Evolutionary conservation across 2,329 filamentous ascomycete genomes (phyloP).

Genomic region (Rosellinia necatrix): DNA sequence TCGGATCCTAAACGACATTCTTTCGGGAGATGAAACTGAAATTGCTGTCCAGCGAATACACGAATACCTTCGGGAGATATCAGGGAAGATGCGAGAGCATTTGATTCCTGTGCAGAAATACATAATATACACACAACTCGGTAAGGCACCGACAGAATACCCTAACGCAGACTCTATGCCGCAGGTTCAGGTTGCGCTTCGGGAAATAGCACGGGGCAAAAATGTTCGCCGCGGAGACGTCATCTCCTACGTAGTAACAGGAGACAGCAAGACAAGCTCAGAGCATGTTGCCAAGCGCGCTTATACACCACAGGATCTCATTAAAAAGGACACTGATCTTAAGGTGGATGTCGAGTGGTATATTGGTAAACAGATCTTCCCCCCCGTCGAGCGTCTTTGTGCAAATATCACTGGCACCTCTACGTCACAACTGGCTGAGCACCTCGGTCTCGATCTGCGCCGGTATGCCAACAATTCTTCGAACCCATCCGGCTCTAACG

Average conservation of each 20-base stretch:
- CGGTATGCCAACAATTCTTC: constrained; percentile 75
- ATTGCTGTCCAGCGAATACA: constrained; percentile 87
- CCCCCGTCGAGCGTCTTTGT: constrained; percentile 95
- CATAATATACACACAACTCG: constrained; percentile 96
- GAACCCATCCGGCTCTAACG: constrained; percentile 51
- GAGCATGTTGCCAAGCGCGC: constrained; percentile 86
- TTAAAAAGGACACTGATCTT: constrained; percentile 75
- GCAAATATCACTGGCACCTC: constrained; percentile 95
- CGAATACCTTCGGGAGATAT: constrained; percentile 86
- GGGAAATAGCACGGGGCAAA: constrained; percentile 85
- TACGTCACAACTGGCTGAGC: constrained; percentile 85
- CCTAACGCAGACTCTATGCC: constrained; percentile 95
- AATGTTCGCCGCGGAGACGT: constrained; percentile 91
- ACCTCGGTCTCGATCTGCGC: constrained; percentile 85
- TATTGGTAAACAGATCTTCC: constrained; percentile 96
- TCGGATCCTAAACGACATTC: constrained; percentile 87
- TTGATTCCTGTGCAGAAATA: constrained; percentile 81
- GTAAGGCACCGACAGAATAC: constrained; percentile 91
- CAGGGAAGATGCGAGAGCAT: constrained; percentile 82
- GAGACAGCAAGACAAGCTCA: constrained; percentile 63
- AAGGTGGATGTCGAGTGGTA: constrained; percentile 97
- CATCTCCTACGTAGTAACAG: constrained; percentile 92
- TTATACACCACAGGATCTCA: constrained; percentile 81
- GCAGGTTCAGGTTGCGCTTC: constrained; percentile 91
- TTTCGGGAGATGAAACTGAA: constrained; percentile 92